A percentile compares a stretch with the other conserved stretches of the same genome.
phyloP scores from a whole-genome alignment of 306 rosid species.

The Boehmeria nivea region DNA sequence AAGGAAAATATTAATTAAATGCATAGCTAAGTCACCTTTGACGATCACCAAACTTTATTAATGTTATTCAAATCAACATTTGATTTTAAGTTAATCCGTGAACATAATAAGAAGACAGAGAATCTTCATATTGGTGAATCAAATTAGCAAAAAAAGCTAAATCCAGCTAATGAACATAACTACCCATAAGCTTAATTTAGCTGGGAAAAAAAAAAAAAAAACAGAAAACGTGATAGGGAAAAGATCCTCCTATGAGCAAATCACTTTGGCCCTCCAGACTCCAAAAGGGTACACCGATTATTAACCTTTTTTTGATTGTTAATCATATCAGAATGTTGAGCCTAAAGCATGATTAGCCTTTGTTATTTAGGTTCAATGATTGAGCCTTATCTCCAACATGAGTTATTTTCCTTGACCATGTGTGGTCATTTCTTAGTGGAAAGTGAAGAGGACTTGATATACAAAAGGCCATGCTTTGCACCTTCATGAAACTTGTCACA shows the following conservation, averaged over 20 bases:
- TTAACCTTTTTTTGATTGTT: neutral
- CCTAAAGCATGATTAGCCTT: neutral
- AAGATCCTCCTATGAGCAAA: too few relatives aligned
- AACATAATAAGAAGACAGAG: too few relatives aligned
- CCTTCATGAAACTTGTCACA: conserved; percentile 2
- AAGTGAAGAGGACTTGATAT: conserved; percentile 1
- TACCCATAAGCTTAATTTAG: neutral
- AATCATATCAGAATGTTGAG: neutral
- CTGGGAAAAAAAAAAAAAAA: too few relatives aligned
- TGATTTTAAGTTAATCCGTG: too few relatives aligned
- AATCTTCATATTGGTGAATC: too few relatives aligned
- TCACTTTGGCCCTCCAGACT: neutral
- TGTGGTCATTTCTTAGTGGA: conserved; percentile 4
- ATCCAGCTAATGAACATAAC: neutral
- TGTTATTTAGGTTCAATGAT: neutral
- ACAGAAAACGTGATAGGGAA: neutral
- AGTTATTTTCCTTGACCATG: neutral
- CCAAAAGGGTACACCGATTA: neutral
- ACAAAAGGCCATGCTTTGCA: neutral
- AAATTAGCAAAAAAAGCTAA: too few relatives aligned
- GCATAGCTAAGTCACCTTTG: too few relatives aligned
- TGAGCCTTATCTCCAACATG: neutral
- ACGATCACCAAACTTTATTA: too few relatives aligned
- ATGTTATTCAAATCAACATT: too few relatives aligned
- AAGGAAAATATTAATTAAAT: too few relatives aligned